These are phyloP conservation scores for Theobroma cacao DNA, from an alignment of 345 rosid genomes.

Conservation along the genomic window DNA sequence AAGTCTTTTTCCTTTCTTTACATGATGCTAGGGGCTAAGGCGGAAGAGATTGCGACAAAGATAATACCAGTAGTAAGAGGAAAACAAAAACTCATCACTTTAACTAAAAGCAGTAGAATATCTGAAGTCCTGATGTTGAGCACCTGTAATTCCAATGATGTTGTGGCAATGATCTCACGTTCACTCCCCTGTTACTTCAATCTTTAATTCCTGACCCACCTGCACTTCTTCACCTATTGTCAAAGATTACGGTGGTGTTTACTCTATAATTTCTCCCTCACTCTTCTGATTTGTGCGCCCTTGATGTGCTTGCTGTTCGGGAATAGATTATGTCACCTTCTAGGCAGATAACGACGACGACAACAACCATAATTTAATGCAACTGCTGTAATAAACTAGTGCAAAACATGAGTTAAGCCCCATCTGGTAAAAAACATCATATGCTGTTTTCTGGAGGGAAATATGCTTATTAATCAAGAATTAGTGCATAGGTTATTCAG, in stretches of 20 bases:
- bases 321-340: background rate
- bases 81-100: background rate
- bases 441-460: background rate
- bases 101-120: background rate
- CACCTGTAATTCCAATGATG: background rate
- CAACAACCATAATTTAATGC: constrained; percentile 8
- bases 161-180: background rate
- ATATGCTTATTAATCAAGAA: background rate
- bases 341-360: too few relatives aligned
- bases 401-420: background rate
- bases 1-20: background rate
- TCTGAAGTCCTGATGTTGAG: background rate
- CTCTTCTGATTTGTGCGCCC: background rate
- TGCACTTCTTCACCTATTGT: background rate
- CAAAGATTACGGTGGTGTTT: background rate
- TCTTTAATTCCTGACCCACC: background rate
- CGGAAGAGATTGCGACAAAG: background rate
- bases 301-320: background rate
- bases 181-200: background rate
- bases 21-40: background rate
- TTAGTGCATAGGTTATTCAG: background rate
- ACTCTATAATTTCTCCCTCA: background rate
- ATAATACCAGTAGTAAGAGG: background rate
- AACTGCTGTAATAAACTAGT: background rate
- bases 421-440: background rate